phyloP scores from a whole-genome alignment of 768 basidiomycete species.

The Gautieria morchelliformis region DNA sequence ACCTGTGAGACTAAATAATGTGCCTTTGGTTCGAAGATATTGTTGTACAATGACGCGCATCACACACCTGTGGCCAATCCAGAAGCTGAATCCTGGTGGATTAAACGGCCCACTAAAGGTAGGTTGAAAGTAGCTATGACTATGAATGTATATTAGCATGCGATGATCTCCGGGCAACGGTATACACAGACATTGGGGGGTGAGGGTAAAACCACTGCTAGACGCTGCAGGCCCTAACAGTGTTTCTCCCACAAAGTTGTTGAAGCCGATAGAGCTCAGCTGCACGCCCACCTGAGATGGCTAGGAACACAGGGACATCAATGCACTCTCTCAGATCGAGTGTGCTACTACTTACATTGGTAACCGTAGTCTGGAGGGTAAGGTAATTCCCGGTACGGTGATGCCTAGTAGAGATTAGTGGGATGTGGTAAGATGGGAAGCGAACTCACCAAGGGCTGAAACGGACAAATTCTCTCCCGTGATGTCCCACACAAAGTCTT shows the following conservation, averaged over 20 bases:
- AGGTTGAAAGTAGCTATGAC: constrained; percentile 38
- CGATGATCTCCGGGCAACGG: neutral
- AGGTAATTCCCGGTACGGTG: constrained; percentile 42
- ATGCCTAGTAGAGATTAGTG: constrained; percentile 32
- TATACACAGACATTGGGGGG: constrained; percentile 28
- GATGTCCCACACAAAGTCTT: constrained; percentile 64
- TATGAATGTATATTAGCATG: neutral
- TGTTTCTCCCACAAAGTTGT: constrained; percentile 41
- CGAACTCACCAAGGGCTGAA: constrained; percentile 40
- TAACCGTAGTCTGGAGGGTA: constrained; percentile 51
- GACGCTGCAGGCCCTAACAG: constrained; percentile 53
- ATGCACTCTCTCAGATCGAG: neutral
- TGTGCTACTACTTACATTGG: constrained; percentile 38
- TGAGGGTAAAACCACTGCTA: constrained; percentile 39
- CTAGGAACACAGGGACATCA: constrained; percentile 22
- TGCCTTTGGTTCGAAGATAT: too few species aligned
- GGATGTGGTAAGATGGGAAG: neutral
- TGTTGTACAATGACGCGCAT: neutral
- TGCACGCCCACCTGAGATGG: constrained; percentile 70
- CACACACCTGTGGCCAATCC: constrained; percentile 34
- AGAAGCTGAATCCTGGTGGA: constrained; percentile 44
- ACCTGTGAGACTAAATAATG: constrained; percentile 38
- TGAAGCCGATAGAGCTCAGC: constrained; percentile 51
- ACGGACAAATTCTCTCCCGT: constrained; percentile 56
- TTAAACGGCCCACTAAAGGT: constrained; percentile 49